Evolutionary conservation across 2,329 filamentous ascomycete genomes (phyloP).

Genomic region (Aspergillus ustus): DNA sequence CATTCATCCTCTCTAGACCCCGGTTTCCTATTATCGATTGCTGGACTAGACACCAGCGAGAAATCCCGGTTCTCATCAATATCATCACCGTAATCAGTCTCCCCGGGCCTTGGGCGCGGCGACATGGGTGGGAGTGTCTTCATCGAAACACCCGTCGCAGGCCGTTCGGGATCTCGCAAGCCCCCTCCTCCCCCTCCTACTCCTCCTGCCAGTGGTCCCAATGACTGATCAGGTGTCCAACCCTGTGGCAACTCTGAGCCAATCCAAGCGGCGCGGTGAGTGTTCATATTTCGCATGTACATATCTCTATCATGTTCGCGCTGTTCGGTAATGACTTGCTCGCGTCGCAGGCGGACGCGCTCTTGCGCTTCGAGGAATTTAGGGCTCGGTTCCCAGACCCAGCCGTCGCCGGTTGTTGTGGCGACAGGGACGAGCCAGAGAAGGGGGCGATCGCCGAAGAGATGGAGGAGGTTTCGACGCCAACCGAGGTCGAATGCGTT

Average conservation of each 20-base stretch:
- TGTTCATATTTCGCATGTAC: conserved; percentile 41
- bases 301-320: conserved; percentile 41
- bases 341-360: conserved; percentile 33
- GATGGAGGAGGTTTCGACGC: conserved; percentile 75
- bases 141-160: conserved; percentile 48
- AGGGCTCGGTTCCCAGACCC: conserved; percentile 86
- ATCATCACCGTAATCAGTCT: conserved; percentile 41
- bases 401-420: conserved; percentile 90
- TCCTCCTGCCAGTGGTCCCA: background rate
- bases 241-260: conserved; percentile 25
- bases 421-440: conserved; percentile 81
- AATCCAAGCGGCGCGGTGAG: conserved; percentile 33
- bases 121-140: conserved; percentile 47
- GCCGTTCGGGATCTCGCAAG: conserved; percentile 34
- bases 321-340: conserved; percentile 35
- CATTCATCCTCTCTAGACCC: conserved; percentile 40
- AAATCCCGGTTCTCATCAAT: conserved; percentile 26
- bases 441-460: conserved; percentile 75
- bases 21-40: conserved; percentile 10
- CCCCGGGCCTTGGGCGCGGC: conserved; percentile 40
- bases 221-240: conserved; percentile 28
- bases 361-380: conserved; percentile 71
- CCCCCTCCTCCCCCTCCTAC: conserved; percentile 17
- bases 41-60: conserved; percentile 16
- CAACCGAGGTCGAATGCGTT: conserved; percentile 92